Percentiles rank a stretch among this genome's conserved stretches.
Evolutionary conservation across 2,329 filamentous ascomycete species (phyloP).

Genomic region (Fusarium gaditjirri): DNA sequence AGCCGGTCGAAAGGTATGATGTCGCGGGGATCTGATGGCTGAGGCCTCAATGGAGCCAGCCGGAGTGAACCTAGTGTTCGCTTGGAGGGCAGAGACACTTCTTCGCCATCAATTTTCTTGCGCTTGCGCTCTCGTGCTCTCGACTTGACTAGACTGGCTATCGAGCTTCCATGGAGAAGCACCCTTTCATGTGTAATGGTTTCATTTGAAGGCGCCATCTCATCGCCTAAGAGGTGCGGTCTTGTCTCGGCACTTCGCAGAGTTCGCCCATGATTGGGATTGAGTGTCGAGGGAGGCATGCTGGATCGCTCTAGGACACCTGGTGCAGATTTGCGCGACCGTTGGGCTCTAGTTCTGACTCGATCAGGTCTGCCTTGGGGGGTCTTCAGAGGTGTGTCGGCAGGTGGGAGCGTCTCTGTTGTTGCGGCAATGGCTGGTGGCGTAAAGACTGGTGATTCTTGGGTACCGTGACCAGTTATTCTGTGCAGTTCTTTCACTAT

Average conservation of each 20-base stretch:
- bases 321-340: slow-evolving; percentile 55
- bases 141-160: slow-evolving; percentile 62
- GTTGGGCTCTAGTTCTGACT: slow-evolving; percentile 45
- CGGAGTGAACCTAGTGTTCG: slow-evolving; percentile 27
- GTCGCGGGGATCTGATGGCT: slow-evolving; percentile 20
- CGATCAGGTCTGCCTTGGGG: slow-evolving; percentile 26
- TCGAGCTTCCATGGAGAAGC: slow-evolving; percentile 51
- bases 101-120: slow-evolving; percentile 57
- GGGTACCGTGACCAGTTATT: slow-evolving; percentile 46
- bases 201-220: not conserved
- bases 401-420: not conserved
- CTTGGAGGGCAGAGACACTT: slow-evolving; percentile 42
- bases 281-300: slow-evolving; percentile 49
- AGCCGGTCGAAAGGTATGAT: slow-evolving; percentile 32
- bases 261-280: slow-evolving; percentile 51
- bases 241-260: slow-evolving; percentile 34
- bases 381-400: slow-evolving; percentile 2
- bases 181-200: slow-evolving; percentile 17
- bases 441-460: slow-evolving; percentile 32
- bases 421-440: slow-evolving; percentile 13
- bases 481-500: slow-evolving; percentile 54
- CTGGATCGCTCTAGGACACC: slow-evolving; percentile 48
- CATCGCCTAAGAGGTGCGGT: not conserved
- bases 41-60: slow-evolving; percentile 48
- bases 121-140: slow-evolving; percentile 59